These are phyloP conservation scores for Pistacia integerrima DNA, from an alignment of 345 rosid genomes.

Conservation along the genomic window DNA sequence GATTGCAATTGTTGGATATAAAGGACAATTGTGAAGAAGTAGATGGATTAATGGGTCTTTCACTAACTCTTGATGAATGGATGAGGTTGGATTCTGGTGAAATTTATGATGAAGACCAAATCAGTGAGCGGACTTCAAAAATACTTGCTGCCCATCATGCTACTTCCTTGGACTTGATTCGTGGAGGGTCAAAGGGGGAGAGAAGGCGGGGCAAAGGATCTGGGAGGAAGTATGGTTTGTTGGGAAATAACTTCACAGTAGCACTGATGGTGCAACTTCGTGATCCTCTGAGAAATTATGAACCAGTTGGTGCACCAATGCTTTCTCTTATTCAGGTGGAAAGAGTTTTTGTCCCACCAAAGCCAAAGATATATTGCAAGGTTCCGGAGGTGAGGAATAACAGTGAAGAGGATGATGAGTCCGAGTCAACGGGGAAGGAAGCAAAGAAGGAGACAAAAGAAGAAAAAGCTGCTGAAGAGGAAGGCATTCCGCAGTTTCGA, in stretches of 20 bases:
- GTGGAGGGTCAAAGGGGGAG: constrained; percentile 75
- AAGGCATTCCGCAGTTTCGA: constrained; percentile 60
- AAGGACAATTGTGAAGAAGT: constrained; percentile 57
- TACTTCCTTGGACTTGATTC: constrained; percentile 60
- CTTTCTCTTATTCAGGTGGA: constrained; percentile 94
- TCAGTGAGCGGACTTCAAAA: constrained; percentile 78
- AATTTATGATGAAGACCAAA: constrained; percentile 69
- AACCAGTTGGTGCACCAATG: constrained; percentile 94
- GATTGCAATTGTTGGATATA: constrained; percentile 76
- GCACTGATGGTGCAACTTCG: constrained; percentile 89
- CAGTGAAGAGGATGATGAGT: constrained; percentile 53
- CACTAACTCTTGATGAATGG: constrained; percentile 93
- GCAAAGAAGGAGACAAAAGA: constrained; percentile 35
- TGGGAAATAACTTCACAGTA: constrained; percentile 91
- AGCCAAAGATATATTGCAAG: constrained; percentile 70
- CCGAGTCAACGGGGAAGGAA: constrained; percentile 27
- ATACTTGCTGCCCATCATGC: constrained; percentile 94
- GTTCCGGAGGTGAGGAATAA: constrained; percentile 59
- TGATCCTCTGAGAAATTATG: constrained; percentile 82
- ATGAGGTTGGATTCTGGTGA: constrained; percentile 92
- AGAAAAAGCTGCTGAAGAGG: constrained; percentile 49
- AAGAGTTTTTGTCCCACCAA: constrained; percentile 87
- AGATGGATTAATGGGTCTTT: constrained; percentile 84
- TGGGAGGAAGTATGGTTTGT: constrained; percentile 74
- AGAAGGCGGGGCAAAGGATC: constrained; percentile 57